Conservation (phyloP, 257 asterid species). For the Lycium ferocissimum region DNA sequence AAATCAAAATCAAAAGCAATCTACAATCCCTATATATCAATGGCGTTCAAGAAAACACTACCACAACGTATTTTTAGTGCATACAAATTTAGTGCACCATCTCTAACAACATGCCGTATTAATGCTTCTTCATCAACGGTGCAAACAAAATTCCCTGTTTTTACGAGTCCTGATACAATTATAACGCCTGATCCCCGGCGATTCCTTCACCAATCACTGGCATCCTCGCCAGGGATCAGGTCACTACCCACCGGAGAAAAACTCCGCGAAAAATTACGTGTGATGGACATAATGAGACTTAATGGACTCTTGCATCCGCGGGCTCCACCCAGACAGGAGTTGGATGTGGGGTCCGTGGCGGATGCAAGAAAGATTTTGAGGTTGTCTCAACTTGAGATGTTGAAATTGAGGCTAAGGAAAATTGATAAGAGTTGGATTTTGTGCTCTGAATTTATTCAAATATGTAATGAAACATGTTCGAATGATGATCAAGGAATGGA, state of each 20-base stretch:
- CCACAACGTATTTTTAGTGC: slow-evolving; percentile 10
- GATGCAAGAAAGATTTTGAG: slow-evolving; percentile 33
- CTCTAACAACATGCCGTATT: slow-evolving; percentile 18
- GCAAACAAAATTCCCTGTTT: not conserved
- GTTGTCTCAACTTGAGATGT: slow-evolving; percentile 28
- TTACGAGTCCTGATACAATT: not conserved
- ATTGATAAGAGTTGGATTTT: slow-evolving; percentile 26
- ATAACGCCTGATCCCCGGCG: not conserved
- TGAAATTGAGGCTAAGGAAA: slow-evolving; percentile 23
- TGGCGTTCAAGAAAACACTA: slow-evolving; percentile 27
- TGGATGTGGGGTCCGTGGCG: not conserved
- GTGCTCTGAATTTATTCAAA: slow-evolving; percentile 25
- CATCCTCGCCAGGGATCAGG: not conserved
- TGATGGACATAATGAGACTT: not conserved
- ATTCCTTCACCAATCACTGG: slow-evolving; percentile 23
- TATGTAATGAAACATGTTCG: slow-evolving; percentile 31
- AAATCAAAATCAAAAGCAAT: not conserved
- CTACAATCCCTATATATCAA: not conserved
- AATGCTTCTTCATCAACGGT: slow-evolving; percentile 9
- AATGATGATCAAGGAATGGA: slow-evolving; percentile 28
- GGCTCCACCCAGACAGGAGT: not conserved
- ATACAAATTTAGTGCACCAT: slow-evolving; percentile 15
- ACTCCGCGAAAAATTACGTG: slow-evolving; percentile 9
- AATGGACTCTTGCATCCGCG: not conserved
- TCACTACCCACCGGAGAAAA: slow-evolving; percentile 27